These are phyloP conservation scores for Pseudonitzschia pungens DNA, from an alignment of 108 stramenopile genomes.

Conservation along the genomic window DNA sequence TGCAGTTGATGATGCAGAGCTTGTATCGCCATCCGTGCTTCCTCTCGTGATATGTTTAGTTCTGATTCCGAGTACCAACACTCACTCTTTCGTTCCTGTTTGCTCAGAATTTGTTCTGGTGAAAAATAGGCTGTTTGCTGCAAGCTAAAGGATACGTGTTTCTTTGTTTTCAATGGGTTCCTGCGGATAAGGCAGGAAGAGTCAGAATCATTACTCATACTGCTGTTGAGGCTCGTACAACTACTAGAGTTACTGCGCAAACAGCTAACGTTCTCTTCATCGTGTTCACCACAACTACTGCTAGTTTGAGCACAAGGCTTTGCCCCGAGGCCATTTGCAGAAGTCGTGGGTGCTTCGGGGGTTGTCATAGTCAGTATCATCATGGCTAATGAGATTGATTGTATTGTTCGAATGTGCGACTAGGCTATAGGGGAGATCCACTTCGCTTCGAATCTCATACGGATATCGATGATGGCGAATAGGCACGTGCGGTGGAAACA, in stretches of 20 bases:
- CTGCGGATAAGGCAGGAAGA: background rate
- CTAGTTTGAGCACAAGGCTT: background rate
- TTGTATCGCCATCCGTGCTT: slow-evolving; percentile 21
- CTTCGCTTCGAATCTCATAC: background rate
- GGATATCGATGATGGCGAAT: background rate
- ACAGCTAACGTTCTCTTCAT: background rate
- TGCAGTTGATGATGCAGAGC: slow-evolving; percentile 21
- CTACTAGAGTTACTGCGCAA: background rate
- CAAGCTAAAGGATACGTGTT: slow-evolving; percentile 25
- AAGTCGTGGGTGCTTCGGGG: slow-evolving; percentile 1
- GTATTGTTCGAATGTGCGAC: background rate
- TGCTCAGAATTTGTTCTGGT: background rate
- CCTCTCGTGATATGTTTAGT: slow-evolving; percentile 22
- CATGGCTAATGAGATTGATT: background rate
- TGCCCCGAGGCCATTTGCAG: background rate
- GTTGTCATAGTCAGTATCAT: slow-evolving; percentile 5
- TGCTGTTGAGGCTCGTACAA: background rate
- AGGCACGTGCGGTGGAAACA: background rate
- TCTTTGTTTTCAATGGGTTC: background rate
- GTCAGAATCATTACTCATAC: slow-evolving; percentile 1
- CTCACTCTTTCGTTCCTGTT: slow-evolving; percentile 8
- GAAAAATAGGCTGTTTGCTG: slow-evolving; percentile 29
- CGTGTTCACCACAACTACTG: background rate
- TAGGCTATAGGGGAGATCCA: background rate
- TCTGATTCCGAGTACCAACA: slow-evolving; percentile 33